Percentiles rank a stretch among this genome's conserved stretches.
Evolutionary conservation across 768 basidiomycete genomes (phyloP).

Genomic region (Calocera cornea): DNA sequence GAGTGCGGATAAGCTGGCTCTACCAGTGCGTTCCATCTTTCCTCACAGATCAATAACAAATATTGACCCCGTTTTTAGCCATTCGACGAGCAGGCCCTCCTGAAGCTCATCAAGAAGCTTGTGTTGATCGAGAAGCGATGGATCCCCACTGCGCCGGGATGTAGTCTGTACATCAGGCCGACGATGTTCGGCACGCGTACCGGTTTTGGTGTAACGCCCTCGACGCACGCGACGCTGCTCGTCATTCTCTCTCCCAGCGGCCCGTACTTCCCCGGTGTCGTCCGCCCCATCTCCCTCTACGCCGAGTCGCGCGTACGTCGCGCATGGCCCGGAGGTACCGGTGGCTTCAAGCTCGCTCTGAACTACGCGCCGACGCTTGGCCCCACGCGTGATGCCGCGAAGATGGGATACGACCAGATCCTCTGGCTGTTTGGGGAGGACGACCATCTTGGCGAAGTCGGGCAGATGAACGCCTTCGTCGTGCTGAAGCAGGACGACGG

Average conservation of each 20-base stretch:
- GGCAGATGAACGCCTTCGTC: slow-evolving; percentile 72
- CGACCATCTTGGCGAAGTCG: slow-evolving; percentile 32
- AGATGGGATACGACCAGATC: slow-evolving; percentile 61
- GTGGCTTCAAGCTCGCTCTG: slow-evolving; percentile 45
- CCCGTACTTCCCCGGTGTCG: slow-evolving; percentile 38
- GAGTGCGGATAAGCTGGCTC: slow-evolving; percentile 55
- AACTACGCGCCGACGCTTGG: slow-evolving; percentile 51
- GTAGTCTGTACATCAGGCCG: slow-evolving; percentile 79
- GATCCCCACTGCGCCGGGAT: slow-evolving; percentile 62
- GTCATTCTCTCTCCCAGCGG: slow-evolving; percentile 61
- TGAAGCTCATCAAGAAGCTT: slow-evolving; percentile 49
- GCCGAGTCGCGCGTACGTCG: slow-evolving; percentile 72
- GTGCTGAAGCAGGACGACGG: slow-evolving; percentile 48
- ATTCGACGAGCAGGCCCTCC: slow-evolving; percentile 36
- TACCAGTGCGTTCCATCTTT: slow-evolving; percentile 39
- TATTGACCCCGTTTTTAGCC: slow-evolving; percentile 23
- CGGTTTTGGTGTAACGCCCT: slow-evolving; percentile 49
- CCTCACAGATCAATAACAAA: background rate
- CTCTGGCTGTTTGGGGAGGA: slow-evolving; percentile 62
- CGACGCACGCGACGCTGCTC: slow-evolving; percentile 70
- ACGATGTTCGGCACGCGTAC: slow-evolving; percentile 45
- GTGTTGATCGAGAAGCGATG: slow-evolving; percentile 61
- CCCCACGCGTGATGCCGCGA: slow-evolving; percentile 51
- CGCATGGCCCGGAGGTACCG: slow-evolving; percentile 69
- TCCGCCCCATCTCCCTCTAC: slow-evolving; percentile 40